Evolutionary conservation across 441 rosid genomes (phyloP).

Genomic region (Adansonia rubrostipa): DNA sequence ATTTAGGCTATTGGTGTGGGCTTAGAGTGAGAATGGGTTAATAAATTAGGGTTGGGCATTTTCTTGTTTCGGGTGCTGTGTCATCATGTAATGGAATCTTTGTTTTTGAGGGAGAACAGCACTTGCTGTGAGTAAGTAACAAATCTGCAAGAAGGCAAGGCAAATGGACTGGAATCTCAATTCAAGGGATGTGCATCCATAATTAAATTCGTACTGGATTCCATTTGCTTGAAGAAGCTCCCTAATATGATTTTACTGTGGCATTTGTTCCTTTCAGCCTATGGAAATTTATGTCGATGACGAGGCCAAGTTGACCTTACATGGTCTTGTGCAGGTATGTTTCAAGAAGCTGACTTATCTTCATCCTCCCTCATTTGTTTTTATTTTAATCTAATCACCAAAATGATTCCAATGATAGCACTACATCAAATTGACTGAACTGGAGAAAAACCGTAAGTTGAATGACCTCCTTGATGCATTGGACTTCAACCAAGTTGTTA

Average conservation of each 20-base stretch:
- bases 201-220: constrained; percentile 68
- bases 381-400: constrained; percentile 8
- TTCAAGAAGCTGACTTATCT: neutral
- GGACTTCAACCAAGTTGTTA: constrained; percentile 97
- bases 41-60: constrained; percentile 17
- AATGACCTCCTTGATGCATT: constrained; percentile 95
- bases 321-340: constrained; percentile 95
- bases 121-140: constrained; percentile 31
- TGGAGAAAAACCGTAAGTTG: constrained; percentile 95
- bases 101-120: constrained; percentile 34
- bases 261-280: constrained; percentile 86
- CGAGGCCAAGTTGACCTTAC: constrained; percentile 98
- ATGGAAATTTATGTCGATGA: constrained; percentile 99
- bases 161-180: constrained; percentile 55
- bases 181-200: constrained; percentile 54
- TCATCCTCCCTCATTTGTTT: too few relatives aligned
- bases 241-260: constrained; percentile 76
- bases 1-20: neutral
- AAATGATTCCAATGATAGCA: constrained; percentile 53
- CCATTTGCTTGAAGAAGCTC: constrained; percentile 58
- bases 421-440: constrained; percentile 93
- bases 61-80: neutral
- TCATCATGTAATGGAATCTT: constrained; percentile 17
- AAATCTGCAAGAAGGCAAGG: constrained; percentile 52
- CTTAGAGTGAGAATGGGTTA: constrained; percentile 15